phyloP scores from a whole-genome alignment of 1,284 basidiomycete genomes.

The Meira miltonrushii region DNA sequence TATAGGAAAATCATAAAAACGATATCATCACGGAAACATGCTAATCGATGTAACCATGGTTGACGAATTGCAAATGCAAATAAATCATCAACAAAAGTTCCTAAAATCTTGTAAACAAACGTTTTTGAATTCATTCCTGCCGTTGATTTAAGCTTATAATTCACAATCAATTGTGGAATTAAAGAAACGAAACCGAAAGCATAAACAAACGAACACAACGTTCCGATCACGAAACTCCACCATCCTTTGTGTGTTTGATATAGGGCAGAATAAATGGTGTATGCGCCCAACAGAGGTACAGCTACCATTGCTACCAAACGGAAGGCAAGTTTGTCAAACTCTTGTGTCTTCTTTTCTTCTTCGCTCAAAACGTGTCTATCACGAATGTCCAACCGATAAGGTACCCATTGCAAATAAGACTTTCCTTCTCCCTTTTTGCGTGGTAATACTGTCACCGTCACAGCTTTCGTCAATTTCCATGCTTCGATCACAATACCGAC shows the following conservation, averaged over 20 bases:
- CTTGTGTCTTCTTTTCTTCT: constrained; percentile 96
- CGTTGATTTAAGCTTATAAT: constrained; percentile 80
- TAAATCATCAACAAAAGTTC: constrained; percentile 80
- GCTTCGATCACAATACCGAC: constrained; percentile 81
- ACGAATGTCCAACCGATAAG: constrained; percentile 75
- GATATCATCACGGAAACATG: constrained; percentile 64
- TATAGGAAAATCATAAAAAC: constrained; percentile 48
- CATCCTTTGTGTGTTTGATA: constrained; percentile 72
- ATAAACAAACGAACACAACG: constrained; percentile 80
- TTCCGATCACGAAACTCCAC: constrained; percentile 85
- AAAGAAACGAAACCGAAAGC: constrained; percentile 89
- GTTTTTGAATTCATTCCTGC: constrained; percentile 94
- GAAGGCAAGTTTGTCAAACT: constrained; percentile 80
- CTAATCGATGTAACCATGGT: constrained; percentile 84
- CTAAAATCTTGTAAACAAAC: constrained; percentile 88
- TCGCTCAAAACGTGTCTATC: constrained; percentile 88
- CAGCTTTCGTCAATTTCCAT: constrained; percentile 77
- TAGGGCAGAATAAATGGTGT: constrained; percentile 73
- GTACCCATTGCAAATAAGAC: constrained; percentile 55
- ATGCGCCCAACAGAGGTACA: constrained; percentile 74
- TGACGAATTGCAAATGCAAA: constrained; percentile 80
- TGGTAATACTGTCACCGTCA: constrained; percentile 69
- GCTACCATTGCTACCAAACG: constrained; percentile 82
- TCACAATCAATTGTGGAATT: constrained; percentile 54
- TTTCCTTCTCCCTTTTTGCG: constrained; percentile 59